Evolutionary conservation across 805 yeast genomes (phyloP), one percentile per base, ranked within the genome.

Genomic region (Yarrowia divulgata): DNA sequence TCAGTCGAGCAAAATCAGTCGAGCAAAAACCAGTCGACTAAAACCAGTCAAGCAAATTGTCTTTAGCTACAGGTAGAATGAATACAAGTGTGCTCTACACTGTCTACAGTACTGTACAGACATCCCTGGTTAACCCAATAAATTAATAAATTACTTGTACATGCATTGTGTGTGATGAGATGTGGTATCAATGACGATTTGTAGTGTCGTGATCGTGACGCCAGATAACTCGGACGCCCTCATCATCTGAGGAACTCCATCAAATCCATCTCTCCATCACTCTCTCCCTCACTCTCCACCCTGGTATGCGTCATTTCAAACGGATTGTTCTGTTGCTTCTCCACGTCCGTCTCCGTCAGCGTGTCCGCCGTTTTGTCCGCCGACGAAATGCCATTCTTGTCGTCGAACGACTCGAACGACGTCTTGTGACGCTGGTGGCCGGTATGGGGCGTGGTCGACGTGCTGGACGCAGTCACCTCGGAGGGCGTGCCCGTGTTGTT

Each of bases 221-320:
- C 29, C 29, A 23, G 29, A 23, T 23, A 23, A 23, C 29, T 23
- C 29, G 29, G 4, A 18, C 23, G 29, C 23, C 16, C 32, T 18
- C 32, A 10, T 52, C 32, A 69, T 14, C 70, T 8, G 19, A 69
- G 37, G 42, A 69, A 69, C 64, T 69, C 70, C 70, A 69, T 69
- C 46, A 69, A 16, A 29, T 69, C 70, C 69, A 69, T 69, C 40
- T 69, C 69, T 10, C 69, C 70, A 6, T 64, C 69, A 29, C 63
- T 49, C 19, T 69, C 69, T 2, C 69, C 54, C 12, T 50, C 69
- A 8, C 34, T 32, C 9, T 64, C 69, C 43, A 60, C 54, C 43
- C 67, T 16, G 34, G 18, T 60, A 32, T 60, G 50, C 34, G 43
- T 60, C 54, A 46, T 35, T n/a, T 60, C 67, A 18, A 60, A 60